Evolutionary conservation across 139 green algal species (phyloP).

Genomic region (Closterium sp.): DNA sequence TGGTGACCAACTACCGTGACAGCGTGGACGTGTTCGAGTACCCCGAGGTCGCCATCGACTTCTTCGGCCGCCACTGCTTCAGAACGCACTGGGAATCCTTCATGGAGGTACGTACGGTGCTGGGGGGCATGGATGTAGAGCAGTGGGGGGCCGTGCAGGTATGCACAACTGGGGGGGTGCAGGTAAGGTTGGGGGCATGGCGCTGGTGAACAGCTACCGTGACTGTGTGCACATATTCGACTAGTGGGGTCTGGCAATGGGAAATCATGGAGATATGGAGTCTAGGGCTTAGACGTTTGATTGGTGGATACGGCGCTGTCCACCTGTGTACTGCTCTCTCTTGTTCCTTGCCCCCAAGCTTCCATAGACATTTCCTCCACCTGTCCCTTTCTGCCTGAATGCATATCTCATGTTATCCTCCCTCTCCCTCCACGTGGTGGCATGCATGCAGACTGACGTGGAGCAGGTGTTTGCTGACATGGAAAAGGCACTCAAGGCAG

Average conservation of each 20-base stretch:
- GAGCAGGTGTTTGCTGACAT: background rate
- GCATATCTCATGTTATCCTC: background rate
- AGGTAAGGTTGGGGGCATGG: background rate
- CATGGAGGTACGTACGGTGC: too few relatives aligned
- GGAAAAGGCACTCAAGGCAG: background rate
- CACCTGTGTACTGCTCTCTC: too few relatives aligned
- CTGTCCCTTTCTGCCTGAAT: too few relatives aligned
- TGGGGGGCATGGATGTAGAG: too few relatives aligned
- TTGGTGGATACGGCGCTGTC: too few relatives aligned
- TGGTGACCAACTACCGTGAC: background rate
- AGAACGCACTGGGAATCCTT: background rate
- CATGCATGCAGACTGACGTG: background rate
- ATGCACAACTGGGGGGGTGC: too few relatives aligned
- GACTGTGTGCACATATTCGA: background rate
- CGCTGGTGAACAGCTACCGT: background rate
- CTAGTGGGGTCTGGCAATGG: too few relatives aligned
- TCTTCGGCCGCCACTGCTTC: background rate
- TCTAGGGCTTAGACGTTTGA: too few relatives aligned
- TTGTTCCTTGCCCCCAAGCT: too few relatives aligned
- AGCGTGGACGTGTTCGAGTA: background rate
- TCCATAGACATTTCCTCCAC: too few relatives aligned
- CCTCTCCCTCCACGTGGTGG: background rate
- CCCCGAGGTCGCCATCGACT: background rate
- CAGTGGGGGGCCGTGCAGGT: too few relatives aligned
- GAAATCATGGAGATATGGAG: too few relatives aligned